A percentile compares a stretch with the other conserved stretches of the same genome.
These are phyloP conservation scores for Coemansia biformis DNA, from an alignment of 192 early-diverging fungal genomes.

Conservation along the genomic window DNA sequence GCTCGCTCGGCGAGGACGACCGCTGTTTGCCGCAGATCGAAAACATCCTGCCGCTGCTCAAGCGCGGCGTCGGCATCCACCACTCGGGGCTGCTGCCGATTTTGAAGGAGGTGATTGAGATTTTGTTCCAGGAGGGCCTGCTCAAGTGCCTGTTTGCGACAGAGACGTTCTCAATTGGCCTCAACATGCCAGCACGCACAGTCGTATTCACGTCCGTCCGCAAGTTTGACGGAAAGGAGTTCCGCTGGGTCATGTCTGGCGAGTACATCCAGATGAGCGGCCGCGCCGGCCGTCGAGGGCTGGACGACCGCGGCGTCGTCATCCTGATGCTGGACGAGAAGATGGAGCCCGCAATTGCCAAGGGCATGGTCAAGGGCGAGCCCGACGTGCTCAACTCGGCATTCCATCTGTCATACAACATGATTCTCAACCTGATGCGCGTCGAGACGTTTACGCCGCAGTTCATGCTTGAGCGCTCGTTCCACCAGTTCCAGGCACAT, in stretches of 20 bases:
- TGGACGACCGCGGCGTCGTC: constrained; percentile 95
- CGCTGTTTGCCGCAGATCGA: constrained; percentile 86
- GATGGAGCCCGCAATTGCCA: constrained; percentile 87
- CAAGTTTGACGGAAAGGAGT: constrained; percentile 89
- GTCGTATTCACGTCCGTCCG: constrained; percentile 91
- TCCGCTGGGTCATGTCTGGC: constrained; percentile 78
- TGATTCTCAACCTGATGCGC: constrained; percentile 92
- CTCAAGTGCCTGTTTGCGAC: constrained; percentile 98
- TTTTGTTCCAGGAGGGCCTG: constrained; percentile 95
- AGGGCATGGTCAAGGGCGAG: constrained; percentile 87
- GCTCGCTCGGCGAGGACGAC: constrained; percentile 81
- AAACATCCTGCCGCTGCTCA: constrained; percentile 83
- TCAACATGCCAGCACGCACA: constrained; percentile 99
- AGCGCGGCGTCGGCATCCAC: constrained; percentile 94
- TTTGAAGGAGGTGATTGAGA: constrained; percentile 95
- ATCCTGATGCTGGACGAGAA: constrained; percentile 96
- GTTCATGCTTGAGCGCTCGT: constrained; percentile 85
- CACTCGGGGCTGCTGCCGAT: constrained; percentile 94
- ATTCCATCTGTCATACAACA: constrained; percentile 94
- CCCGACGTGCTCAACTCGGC: constrained; percentile 85
- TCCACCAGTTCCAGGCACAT: constrained; percentile 89
- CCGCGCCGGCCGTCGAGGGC: constrained; percentile 91
- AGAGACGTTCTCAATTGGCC: constrained; percentile 97
- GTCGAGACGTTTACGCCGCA: constrained; percentile 93
- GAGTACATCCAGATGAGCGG: constrained; percentile 99